Evolutionary conservation across 2,329 filamentous ascomycete genomes (phyloP).

Genomic region (Colletotrichum lentis): DNA sequence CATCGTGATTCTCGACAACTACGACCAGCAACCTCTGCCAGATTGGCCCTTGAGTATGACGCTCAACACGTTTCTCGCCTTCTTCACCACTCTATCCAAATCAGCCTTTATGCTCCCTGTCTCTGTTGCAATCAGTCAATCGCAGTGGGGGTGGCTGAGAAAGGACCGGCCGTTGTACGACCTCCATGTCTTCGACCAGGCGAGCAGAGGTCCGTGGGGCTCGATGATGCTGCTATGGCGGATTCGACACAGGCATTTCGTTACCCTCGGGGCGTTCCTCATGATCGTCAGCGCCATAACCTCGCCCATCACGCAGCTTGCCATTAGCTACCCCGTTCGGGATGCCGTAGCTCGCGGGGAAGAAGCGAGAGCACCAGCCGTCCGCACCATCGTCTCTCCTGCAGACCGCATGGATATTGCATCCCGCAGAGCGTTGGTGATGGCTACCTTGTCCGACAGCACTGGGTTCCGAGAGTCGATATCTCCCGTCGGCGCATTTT

Average conservation of each 20-base stretch:
- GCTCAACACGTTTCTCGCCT: constrained; percentile 38
- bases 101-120: constrained; percentile 33
- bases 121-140: constrained; percentile 33
- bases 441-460: neutral
- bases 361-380: neutral
- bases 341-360: neutral
- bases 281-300: constrained; percentile 21
- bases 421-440: neutral
- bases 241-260: constrained; percentile 11
- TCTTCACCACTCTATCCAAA: constrained; percentile 34
- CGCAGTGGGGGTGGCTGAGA: constrained; percentile 36
- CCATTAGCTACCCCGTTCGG: constrained; percentile 28
- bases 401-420: neutral
- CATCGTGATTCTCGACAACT: constrained; percentile 2
- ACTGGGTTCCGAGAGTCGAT: neutral
- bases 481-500: neutral
- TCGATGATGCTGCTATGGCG: constrained; percentile 24
- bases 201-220: constrained; percentile 33
- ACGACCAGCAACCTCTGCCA: constrained; percentile 5
- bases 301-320: constrained; percentile 30
- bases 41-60: constrained; percentile 32
- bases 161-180: constrained; percentile 26
- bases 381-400: neutral
- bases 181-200: constrained; percentile 34
- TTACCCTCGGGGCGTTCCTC: constrained; percentile 17